Conservation (phyloP, 208 protist species). For the Trypanosoma cruzi region DNA sequence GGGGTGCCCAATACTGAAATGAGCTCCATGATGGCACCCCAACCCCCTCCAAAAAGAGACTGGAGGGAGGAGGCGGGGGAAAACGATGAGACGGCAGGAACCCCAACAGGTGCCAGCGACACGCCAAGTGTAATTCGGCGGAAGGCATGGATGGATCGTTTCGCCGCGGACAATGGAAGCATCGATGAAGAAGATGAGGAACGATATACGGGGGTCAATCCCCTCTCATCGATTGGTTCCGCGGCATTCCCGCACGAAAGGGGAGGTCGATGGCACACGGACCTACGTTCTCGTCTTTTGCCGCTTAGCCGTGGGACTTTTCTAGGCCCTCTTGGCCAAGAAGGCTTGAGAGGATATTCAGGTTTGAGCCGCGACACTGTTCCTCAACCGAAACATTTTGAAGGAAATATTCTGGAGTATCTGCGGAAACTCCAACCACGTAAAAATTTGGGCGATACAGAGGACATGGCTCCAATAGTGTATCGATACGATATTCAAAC, state of each 20-base stretch:
- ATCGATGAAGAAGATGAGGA: background rate
- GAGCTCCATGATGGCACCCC: background rate
- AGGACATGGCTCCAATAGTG: slow-evolving; percentile 21
- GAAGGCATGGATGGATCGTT: background rate
- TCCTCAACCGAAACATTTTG: slow-evolving; percentile 2
- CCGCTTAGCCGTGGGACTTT: background rate
- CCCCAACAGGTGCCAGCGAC: background rate
- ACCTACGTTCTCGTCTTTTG: background rate
- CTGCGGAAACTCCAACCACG: slow-evolving; percentile 9
- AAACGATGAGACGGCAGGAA: background rate
- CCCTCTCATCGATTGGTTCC: background rate
- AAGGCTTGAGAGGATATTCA: background rate
- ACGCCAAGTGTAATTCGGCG: background rate
- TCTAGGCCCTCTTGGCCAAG: background rate
- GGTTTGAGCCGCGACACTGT: background rate
- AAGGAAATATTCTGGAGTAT: slow-evolving; percentile 28
- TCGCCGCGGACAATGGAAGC: background rate
- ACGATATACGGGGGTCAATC: background rate
- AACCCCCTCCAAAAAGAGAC: background rate
- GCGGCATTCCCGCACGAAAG: background rate
- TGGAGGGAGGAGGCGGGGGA: background rate
- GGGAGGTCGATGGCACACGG: background rate
- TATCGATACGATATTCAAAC: slow-evolving; percentile 18
- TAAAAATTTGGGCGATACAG: background rate
- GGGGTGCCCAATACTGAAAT: background rate